phyloP scores from a whole-genome alignment of 805 yeast species.

The Lachancea quebecensis region DNA sequence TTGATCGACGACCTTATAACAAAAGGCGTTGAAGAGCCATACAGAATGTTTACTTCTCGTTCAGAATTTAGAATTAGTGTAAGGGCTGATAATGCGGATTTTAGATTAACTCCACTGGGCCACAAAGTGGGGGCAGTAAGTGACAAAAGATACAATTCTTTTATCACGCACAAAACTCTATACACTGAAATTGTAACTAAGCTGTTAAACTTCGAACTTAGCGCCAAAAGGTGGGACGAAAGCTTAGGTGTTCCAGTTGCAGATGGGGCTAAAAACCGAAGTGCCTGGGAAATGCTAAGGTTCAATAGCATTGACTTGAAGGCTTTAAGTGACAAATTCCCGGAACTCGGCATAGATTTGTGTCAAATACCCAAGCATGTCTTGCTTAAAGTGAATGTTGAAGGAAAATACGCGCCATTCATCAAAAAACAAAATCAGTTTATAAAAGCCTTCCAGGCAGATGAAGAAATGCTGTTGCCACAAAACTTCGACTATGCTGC shows the following conservation, averaged over 20 bases:
- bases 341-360: slow-evolving; percentile 31
- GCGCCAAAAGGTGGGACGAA: slow-evolving; percentile 60
- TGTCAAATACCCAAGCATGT: slow-evolving; percentile 38
- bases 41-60: slow-evolving; percentile 95
- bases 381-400: slow-evolving; percentile 58
- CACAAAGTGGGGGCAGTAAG: slow-evolving; percentile 58
- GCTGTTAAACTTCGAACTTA: slow-evolving; percentile 39
- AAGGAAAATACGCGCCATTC: slow-evolving; percentile 79
- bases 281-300: slow-evolving; percentile 68
- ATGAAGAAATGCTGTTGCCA: slow-evolving; percentile 74
- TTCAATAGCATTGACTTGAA: slow-evolving; percentile 39
- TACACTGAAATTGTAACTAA: slow-evolving; percentile 41
- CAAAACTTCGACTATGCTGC: slow-evolving; percentile 51
- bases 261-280: slow-evolving; percentile 45
- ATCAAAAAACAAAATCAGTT: slow-evolving; percentile 64
- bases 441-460: slow-evolving; percentile 73
- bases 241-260: slow-evolving; percentile 42
- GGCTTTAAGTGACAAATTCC: slow-evolving; percentile 27
- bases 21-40: slow-evolving; percentile 95
- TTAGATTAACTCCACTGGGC: slow-evolving; percentile 70
- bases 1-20: slow-evolving; percentile 89
- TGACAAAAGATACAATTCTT: slow-evolving; percentile 48
- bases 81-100: slow-evolving; percentile 91
- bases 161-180: slow-evolving; percentile 35
- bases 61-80: slow-evolving; percentile 88